These are phyloP conservation scores for Penicillium maclennaniae DNA, from an alignment of 495 filamentous ascomycete genomes.

Conservation along the genomic window DNA sequence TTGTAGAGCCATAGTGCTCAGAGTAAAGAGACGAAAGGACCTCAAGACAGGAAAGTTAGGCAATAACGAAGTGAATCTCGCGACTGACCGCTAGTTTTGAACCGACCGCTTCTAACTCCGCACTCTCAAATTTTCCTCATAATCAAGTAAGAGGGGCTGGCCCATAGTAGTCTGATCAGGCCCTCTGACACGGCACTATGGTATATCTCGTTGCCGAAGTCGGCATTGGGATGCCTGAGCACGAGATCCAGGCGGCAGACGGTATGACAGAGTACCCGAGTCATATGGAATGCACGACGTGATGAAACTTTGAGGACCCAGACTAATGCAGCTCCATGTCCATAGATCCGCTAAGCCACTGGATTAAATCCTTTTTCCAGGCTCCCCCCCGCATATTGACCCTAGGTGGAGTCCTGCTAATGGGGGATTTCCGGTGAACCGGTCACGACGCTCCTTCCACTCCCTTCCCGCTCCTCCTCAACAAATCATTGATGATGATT, in stretches of 20 bases:
- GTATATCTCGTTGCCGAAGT: neutral
- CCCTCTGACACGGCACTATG: neutral
- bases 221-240: neutral
- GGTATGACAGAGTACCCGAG: neutral
- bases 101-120: neutral
- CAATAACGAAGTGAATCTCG: neutral
- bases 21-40: too few relatives aligned
- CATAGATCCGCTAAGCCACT: neutral
- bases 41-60: too few relatives aligned
- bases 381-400: slow-evolving; percentile 4
- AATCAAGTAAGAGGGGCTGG: neutral
- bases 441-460: neutral
- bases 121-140: neutral
- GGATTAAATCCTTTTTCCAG: neutral
- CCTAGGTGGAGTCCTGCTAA: slow-evolving; percentile 1
- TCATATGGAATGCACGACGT: neutral
- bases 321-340: neutral
- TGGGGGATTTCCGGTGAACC: slow-evolving; percentile 9
- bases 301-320: neutral
- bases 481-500: neutral
- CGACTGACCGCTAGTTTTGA: neutral
- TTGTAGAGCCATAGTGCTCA: neutral
- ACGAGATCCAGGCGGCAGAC: neutral
- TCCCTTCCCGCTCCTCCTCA: neutral
- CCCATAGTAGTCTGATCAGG: neutral